Conservation (phyloP, 208 protist species). For the Leishmania tarentolae region DNA sequence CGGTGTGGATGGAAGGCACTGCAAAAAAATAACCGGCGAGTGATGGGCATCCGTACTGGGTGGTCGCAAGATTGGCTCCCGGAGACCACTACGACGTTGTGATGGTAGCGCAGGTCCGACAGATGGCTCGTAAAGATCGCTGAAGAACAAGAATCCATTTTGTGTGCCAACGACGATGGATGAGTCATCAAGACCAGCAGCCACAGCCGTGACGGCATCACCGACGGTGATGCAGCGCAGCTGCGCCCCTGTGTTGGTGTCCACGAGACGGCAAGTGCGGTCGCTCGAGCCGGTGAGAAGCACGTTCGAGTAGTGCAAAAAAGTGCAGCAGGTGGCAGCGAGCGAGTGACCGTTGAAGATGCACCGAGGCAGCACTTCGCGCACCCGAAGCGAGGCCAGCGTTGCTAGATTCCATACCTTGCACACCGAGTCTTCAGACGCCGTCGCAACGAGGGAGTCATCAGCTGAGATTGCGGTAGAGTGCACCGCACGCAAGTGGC, state of each 20-base stretch:
- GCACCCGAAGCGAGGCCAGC: conserved; percentile 34
- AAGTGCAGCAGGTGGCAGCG: conserved; percentile 59
- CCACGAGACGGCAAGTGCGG: conserved; percentile 72
- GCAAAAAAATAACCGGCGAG: conserved; percentile 65
- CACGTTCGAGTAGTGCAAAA: conserved; percentile 48
- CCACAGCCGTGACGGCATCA: conserved; percentile 55
- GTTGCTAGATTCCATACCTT: conserved; percentile 68
- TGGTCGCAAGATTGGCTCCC: conserved; percentile 33
- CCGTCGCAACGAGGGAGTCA: conserved; percentile 65
- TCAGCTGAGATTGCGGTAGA: conserved; percentile 60
- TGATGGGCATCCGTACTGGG: conserved; percentile 56
- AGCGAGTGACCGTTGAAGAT: conserved; percentile 79
- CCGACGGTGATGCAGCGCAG: conserved; percentile 57
- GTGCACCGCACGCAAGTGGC: conserved; percentile 58
- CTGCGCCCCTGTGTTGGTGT: conserved; percentile 52
- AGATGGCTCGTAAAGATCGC: conserved; percentile 17
- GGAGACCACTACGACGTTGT: conserved; percentile 7
- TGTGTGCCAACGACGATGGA: conserved; percentile 54
- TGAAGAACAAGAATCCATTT: conserved; percentile 67
- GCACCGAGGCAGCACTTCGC: conserved; percentile 31
- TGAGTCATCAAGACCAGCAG: conserved; percentile 43
- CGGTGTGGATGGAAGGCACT: conserved; percentile 20
- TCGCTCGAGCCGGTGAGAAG: conserved; percentile 75
- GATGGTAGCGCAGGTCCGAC: neutral
- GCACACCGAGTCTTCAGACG: conserved; percentile 76